Evolutionary conservation across 2,329 filamentous ascomycete species (phyloP).

Genomic region (Boeremia exigua): DNA sequence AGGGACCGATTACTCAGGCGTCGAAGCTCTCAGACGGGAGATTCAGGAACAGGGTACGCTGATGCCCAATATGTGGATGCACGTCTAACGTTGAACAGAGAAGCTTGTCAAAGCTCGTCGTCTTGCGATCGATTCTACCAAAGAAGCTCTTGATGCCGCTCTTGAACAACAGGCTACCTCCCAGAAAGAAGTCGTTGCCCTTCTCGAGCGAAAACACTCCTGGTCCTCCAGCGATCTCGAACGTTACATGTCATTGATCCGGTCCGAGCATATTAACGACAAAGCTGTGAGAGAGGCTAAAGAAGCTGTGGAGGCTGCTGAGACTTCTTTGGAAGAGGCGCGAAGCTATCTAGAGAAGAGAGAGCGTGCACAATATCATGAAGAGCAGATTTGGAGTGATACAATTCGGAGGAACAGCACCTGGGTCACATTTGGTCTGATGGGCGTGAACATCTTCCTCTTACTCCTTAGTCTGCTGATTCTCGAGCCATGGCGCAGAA

Average conservation of each 20-base stretch:
- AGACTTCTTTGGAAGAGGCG: constrained; percentile 80
- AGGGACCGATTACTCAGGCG: constrained; percentile 82
- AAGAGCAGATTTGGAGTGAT: constrained; percentile 99
- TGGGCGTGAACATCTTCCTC: constrained; percentile 93
- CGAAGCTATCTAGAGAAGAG: constrained; percentile 76
- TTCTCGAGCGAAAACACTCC: constrained; percentile 90
- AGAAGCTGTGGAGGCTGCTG: constrained; percentile 73
- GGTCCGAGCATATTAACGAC: constrained; percentile 91
- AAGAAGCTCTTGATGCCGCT: constrained; percentile 79
- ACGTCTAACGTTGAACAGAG: constrained; percentile 49
- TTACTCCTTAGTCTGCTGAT: constrained; percentile 87
- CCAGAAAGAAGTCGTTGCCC: constrained; percentile 92
- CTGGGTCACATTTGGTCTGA: constrained; percentile 97
- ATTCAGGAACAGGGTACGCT: constrained; percentile 70
- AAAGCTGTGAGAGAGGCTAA: constrained; percentile 77
- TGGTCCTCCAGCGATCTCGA: constrained; percentile 90
- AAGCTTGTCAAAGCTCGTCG: constrained; percentile 65
- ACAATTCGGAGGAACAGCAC: constrained; percentile 95
- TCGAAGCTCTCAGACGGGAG: constrained; percentile 81
- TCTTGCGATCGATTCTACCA: constrained; percentile 71
- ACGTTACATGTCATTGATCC: constrained; percentile 90
- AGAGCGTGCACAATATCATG: constrained; percentile 92
- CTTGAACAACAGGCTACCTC: constrained; percentile 84
- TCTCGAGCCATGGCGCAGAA: constrained; percentile 89
- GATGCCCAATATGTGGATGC: neutral